Conservation (phyloP, 1,139 yeast species). For the Dujonia santamariae region DNA sequence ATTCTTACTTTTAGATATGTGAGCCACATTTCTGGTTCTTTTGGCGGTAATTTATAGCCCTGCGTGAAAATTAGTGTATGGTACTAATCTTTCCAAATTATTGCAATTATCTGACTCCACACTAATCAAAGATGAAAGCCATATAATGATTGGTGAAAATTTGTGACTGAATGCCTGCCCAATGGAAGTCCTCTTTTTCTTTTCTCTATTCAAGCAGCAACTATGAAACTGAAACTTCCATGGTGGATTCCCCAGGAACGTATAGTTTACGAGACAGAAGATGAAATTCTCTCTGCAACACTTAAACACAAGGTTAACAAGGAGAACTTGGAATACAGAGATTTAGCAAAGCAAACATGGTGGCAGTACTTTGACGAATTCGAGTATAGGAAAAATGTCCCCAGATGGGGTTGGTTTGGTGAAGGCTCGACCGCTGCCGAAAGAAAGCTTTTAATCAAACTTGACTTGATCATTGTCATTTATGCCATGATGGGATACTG, state of each 20-base stretch:
- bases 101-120: too few relatives aligned
- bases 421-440: slow-evolving; percentile 17
- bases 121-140: too few relatives aligned
- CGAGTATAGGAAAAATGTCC: slow-evolving; percentile 22
- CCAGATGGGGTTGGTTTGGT: slow-evolving; percentile 23
- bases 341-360: slow-evolving; percentile 29
- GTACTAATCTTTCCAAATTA: too few relatives aligned
- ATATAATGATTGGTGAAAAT: too few relatives aligned
- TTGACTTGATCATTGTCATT: slow-evolving; percentile 23
- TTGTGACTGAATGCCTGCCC: too few relatives aligned
- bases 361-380: slow-evolving; percentile 30
- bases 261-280: slow-evolving; percentile 6
- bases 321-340: slow-evolving; percentile 21
- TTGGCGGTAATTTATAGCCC: too few relatives aligned
- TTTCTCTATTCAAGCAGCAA: too few relatives aligned
- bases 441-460: slow-evolving; percentile 21
- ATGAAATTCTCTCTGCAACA: slow-evolving; percentile 5
- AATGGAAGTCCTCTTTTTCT: too few relatives aligned
- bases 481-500: slow-evolving; percentile 27
- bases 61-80: too few relatives aligned
- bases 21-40: too few relatives aligned
- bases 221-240: slow-evolving; percentile 6
- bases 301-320: slow-evolving; percentile 1
- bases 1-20: too few relatives aligned
- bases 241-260: slow-evolving; percentile 9